These are phyloP conservation scores for Clarireedia monteithiana DNA, from an alignment of 2,329 filamentous ascomycete genomes.

Conservation along the genomic window DNA sequence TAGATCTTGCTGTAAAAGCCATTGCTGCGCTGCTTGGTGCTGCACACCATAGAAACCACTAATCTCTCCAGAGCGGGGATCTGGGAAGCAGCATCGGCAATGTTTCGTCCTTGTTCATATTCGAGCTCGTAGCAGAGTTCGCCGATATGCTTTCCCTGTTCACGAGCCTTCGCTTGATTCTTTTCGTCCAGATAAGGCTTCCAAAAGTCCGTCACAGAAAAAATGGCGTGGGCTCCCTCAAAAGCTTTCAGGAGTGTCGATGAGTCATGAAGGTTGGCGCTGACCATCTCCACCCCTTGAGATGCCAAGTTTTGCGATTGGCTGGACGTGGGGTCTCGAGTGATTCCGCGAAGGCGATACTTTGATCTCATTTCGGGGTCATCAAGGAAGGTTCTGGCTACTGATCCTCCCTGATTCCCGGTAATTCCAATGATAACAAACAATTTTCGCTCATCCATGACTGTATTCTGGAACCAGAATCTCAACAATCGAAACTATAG, in stretches of 20 bases:
- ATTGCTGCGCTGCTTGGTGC: slow-evolving; percentile 31
- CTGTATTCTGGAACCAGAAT: too few relatives aligned
- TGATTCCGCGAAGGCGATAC: slow-evolving; percentile 36
- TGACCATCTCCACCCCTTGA: slow-evolving; percentile 35
- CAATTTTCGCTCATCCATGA: slow-evolving; percentile 20
- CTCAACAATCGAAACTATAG: neutral
- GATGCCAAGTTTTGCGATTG: slow-evolving; percentile 30
- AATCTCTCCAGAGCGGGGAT: slow-evolving; percentile 31
- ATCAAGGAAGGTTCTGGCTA: slow-evolving; percentile 36
- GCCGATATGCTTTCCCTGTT: slow-evolving; percentile 15
- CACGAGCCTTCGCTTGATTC: slow-evolving; percentile 1
- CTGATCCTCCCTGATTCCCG: slow-evolving; percentile 42
- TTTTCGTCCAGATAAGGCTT: neutral
- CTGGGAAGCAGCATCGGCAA: slow-evolving; percentile 31
- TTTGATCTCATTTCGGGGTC: slow-evolving; percentile 29
- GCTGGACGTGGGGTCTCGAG: slow-evolving; percentile 33
- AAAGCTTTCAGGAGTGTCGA: slow-evolving; percentile 34
- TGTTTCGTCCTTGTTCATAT: slow-evolving; percentile 30
- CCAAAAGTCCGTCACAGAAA: slow-evolving; percentile 47
- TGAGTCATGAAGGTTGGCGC: slow-evolving; percentile 35
- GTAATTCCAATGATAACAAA: slow-evolving; percentile 39
- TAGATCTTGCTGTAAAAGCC: slow-evolving; percentile 19
- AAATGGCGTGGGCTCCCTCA: slow-evolving; percentile 41
- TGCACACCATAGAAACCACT: slow-evolving; percentile 32
- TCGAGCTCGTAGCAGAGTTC: slow-evolving; percentile 29